Conservation (phyloP, 2,329 filamentous ascomycete genomes). For the Penicillium sp. region DNA sequence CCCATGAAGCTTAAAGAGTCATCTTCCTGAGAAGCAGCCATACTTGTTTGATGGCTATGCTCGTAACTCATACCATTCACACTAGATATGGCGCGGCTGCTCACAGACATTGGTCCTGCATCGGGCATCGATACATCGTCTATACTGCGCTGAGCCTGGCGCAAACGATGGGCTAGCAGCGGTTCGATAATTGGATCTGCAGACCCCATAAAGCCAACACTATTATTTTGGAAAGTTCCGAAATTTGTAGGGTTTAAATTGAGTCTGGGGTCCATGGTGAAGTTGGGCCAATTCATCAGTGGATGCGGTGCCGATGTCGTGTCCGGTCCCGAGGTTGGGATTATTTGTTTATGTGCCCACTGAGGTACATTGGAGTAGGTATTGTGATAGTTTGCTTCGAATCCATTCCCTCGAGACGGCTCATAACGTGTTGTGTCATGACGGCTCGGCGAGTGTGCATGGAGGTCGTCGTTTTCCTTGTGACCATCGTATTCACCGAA, state of each 20-base stretch:
- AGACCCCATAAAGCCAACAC: constrained; percentile 10
- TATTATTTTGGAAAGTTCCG: not conserved
- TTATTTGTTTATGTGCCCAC: constrained; percentile 29
- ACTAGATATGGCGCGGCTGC: constrained; percentile 39
- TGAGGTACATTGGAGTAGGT: constrained; percentile 21
- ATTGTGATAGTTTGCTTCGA: constrained; percentile 20
- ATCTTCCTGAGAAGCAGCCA: constrained; percentile 30
- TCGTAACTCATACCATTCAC: constrained; percentile 40
- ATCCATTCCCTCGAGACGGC: constrained; percentile 14
- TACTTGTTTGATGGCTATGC: constrained; percentile 39
- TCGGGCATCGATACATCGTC: constrained; percentile 50
- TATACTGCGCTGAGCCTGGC: constrained; percentile 34
- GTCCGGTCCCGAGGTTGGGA: constrained; percentile 7
- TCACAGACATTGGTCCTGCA: constrained; percentile 34
- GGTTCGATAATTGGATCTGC: constrained; percentile 42
- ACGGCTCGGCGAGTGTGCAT: constrained; percentile 60
- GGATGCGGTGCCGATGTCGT: not conserved
- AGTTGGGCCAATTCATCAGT: constrained; percentile 6
- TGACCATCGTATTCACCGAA: constrained; percentile 24
- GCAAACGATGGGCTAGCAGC: constrained; percentile 25
- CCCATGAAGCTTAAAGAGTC: constrained; percentile 37
- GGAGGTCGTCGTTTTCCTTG: constrained; percentile 52
- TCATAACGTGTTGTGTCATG: constrained; percentile 18
- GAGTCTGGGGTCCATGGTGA: constrained; percentile 24
- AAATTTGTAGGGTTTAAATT: constrained; percentile 9